Evolutionary conservation across 495 filamentous ascomycete genomes (phyloP), one percentile per base, ranked within the genome.

Genomic region (Aspergillus kassunensis): DNA sequence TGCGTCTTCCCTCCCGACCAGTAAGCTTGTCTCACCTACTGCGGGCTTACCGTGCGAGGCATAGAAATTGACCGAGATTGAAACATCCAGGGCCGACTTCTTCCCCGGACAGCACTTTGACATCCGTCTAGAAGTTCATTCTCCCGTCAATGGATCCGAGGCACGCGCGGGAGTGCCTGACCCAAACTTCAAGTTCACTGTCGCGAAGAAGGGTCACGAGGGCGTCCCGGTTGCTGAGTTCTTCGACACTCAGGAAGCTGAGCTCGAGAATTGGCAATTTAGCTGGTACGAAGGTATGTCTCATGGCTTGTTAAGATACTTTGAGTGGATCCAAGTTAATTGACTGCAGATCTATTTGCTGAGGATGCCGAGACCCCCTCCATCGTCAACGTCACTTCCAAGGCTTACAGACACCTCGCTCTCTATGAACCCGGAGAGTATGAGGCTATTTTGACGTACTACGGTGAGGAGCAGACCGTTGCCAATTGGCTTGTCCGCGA

Each of bases 1-100:
- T 90, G 86, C 59, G 74, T 90, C 44, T 77, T 90, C 25, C 86
- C 86, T 12, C 86, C 86, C 0, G 86, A 90, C 58, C 85, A 88
- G 75, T 81, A 79, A 53, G 73, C 43, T 37, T 23, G 13, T 23
- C 34, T 35, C 44, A 25, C 37, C n/a, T 34, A 53, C 15, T 25
- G 13, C 9, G 5, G 13, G 10, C 24, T 4, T 4, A 27, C 24
- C n/a, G n/a, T n/a, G 35, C 35, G 10, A 37, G 30, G 33, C 24
- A 13, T 2, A 18, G 24, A 24, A 24, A 31, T 39, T 54, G 15
- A 51, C n/a, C 9, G 24, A 27, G 24, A 27, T 34, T 36, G 33
- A 37, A 44, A 36, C 8, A 16, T 21, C 6, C 24, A 78, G 74
- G 50, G 71, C 72, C 30, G 86, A 89, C 56, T 89, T 90, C 72